A percentile compares a stretch with the other conserved stretches of the same genome.
These are phyloP conservation scores for Porphyrellus cyaneotinctus DNA, from an alignment of 768 basidiomycete species.

Conservation along the genomic window DNA sequence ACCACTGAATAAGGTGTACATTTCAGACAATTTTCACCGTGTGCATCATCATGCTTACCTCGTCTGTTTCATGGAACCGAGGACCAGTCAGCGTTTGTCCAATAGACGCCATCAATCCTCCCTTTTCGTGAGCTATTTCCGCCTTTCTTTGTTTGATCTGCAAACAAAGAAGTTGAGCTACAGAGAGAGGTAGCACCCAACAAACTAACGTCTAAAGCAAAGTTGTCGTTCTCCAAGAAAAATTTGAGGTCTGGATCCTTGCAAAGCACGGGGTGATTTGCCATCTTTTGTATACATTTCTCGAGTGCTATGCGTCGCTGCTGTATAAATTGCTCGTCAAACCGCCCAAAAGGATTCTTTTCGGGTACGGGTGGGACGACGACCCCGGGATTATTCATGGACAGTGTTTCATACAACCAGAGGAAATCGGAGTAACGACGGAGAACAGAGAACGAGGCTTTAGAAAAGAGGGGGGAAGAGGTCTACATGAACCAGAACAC, in stretches of 20 bases:
- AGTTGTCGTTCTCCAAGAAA: constrained; percentile 92
- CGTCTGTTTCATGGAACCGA: constrained; percentile 85
- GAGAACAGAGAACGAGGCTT: constrained; percentile 86
- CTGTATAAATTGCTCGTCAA: constrained; percentile 88
- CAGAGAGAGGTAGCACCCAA: not conserved
- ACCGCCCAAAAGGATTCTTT: constrained; percentile 90
- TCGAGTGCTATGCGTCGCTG: constrained; percentile 82
- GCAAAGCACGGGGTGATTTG: constrained; percentile 84
- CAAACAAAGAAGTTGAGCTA: not conserved
- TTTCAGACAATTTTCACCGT: not conserved
- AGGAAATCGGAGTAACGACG: constrained; percentile 97
- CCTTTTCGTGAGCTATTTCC: constrained; percentile 70
- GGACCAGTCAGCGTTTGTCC: constrained; percentile 76
- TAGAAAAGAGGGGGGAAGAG: constrained; percentile 78
- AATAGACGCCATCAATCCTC: constrained; percentile 80
- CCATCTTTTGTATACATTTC: constrained; percentile 89
- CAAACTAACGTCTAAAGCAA: constrained; percentile 76
- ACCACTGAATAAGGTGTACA: constrained; percentile 62
- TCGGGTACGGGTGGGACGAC: constrained; percentile 96
- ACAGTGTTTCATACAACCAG: constrained; percentile 90
- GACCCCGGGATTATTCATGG: constrained; percentile 90
- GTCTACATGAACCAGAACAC: constrained; percentile 46
- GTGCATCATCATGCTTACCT: constrained; percentile 41
- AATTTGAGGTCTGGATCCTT: constrained; percentile 85
- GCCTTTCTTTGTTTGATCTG: constrained; percentile 88